Conservation (phyloP, 129 eudicot species). For the Gnaphalium uliginosum region DNA sequence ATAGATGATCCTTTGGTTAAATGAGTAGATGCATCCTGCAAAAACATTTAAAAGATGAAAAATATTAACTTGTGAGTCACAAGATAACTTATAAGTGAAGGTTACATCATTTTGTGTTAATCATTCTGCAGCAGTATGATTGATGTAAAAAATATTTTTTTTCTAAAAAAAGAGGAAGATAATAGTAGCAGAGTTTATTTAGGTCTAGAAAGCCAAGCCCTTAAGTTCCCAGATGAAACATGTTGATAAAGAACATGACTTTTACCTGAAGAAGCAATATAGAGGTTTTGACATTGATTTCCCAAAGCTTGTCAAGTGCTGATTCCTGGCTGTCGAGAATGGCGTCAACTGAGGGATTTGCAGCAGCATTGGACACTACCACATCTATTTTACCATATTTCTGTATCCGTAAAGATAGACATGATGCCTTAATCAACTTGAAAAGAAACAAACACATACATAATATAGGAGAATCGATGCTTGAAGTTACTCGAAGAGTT, state of each 20-base stretch:
- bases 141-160: not conserved
- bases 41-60: not conserved
- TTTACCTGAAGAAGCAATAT: slow-evolving; percentile 78
- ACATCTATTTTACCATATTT: slow-evolving; percentile 87
- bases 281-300: slow-evolving; percentile 76
- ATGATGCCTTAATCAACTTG: slow-evolving; percentile 8
- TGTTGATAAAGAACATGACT: not conserved
- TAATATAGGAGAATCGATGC: not conserved
- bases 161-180: not conserved
- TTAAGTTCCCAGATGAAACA: not conserved
- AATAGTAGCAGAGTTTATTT: not conserved
- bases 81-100: not conserved
- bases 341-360: slow-evolving; percentile 63
- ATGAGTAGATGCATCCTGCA: slow-evolving; percentile 81
- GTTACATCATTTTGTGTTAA: not conserved
- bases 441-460: not conserved
- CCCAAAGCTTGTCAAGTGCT: slow-evolving; percentile 90
- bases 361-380: slow-evolving; percentile 91
- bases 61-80: not conserved
- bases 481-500: not conserved
- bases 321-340: slow-evolving; percentile 72
- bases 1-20: slow-evolving; percentile 65
- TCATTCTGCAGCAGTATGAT: not conserved
- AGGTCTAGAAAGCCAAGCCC: not conserved
- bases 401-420: slow-evolving; percentile 35